These are phyloP conservation scores for Ambrosiella xylebori DNA, from an alignment of 2,329 filamentous ascomycete species.

Conservation along the genomic window DNA sequence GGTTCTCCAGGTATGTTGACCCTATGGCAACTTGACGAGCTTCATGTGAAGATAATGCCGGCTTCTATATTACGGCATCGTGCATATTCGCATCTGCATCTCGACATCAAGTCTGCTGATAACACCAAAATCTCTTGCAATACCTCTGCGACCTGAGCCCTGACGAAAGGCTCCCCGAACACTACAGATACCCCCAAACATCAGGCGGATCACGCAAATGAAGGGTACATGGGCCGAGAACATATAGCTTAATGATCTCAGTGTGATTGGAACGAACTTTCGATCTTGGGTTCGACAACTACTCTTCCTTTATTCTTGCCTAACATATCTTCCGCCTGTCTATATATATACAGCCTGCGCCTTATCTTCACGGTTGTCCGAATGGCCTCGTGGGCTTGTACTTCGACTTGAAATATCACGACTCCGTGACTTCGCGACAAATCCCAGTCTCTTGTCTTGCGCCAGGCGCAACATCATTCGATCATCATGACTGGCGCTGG, in stretches of 20 bases:
- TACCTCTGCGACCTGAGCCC: background rate
- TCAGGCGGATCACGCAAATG: background rate
- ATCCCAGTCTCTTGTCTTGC: background rate
- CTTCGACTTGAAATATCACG: background rate
- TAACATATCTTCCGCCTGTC: background rate
- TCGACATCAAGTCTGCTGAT: background rate
- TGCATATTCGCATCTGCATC: background rate
- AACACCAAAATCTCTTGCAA: background rate
- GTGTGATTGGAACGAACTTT: background rate
- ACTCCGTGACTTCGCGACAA: background rate
- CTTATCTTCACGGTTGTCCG: background rate
- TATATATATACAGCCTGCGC: background rate
- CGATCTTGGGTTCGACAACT: background rate
- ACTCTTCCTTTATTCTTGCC: background rate
- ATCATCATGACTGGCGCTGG: slow-evolving; percentile 52
- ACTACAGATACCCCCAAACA: background rate
- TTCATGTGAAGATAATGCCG: background rate
- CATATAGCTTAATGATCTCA: background rate
- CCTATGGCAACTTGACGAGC: too few species aligned
- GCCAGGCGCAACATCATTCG: background rate
- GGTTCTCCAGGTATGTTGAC: background rate
- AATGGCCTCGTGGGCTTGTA: background rate
- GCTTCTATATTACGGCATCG: background rate
- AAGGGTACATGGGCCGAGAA: background rate
- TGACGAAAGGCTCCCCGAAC: background rate